These are phyloP conservation scores for Sisymbrium altissimum DNA, from an alignment of 345 rosid genomes.

Conservation along the genomic window DNA sequence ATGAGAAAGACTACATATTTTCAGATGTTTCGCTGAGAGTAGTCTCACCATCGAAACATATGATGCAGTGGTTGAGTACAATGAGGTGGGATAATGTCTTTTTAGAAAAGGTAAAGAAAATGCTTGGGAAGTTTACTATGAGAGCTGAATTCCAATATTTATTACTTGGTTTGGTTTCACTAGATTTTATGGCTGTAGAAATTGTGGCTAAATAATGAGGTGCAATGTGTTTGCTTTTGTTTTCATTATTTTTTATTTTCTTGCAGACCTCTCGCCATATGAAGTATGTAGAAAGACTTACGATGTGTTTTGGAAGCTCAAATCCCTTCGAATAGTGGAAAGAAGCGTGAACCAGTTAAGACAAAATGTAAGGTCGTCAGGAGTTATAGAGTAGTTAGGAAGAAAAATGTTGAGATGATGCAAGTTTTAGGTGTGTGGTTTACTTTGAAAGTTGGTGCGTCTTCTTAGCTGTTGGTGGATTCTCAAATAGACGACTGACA, in stretches of 20 bases:
- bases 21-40: constrained; percentile 65
- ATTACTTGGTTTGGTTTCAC: no score
- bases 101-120: background rate
- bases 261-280: no score
- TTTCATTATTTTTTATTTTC: no score
- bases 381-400: no score
- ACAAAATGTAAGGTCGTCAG: background rate
- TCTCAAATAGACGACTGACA: constrained; percentile 16
- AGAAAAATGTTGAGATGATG: constrained; percentile 19
- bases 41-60: constrained; percentile 61
- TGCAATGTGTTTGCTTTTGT: no score
- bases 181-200: no score
- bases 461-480: constrained; percentile 3
- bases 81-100: constrained; percentile 21
- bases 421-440: constrained; percentile 12
- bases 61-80: constrained; percentile 58
- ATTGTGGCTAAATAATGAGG: no score
- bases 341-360: background rate
- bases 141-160: no score
- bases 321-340: no score
- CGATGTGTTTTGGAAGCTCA: no score
- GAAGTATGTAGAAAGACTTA: no score
- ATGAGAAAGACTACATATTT: constrained; percentile 6
- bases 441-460: background rate
- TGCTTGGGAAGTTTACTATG: no score